A percentile compares a stretch with the other conserved stretches of the same genome.
Conservation (phyloP, 352 stramenopile species). For the Phytopythium ostracodes region DNA sequence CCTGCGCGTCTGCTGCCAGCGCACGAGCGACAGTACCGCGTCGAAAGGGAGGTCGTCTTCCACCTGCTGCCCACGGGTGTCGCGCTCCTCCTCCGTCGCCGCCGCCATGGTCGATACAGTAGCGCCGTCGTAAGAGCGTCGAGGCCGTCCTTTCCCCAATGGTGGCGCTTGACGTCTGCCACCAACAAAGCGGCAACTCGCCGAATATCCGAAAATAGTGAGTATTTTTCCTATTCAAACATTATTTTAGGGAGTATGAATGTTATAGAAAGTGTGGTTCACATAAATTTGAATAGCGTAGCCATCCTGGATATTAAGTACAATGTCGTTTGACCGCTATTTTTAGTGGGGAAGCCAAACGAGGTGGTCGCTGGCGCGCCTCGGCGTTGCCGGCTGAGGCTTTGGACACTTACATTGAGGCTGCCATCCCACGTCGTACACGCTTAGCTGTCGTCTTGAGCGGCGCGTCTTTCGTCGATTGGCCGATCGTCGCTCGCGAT, state of each 20-base stretch:
- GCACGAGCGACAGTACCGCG: conserved; percentile 54
- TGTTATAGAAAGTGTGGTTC: not conserved
- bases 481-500: not conserved
- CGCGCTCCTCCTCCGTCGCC: not conserved
- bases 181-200: not conserved
- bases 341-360: not conserved
- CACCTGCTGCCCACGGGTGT: not conserved
- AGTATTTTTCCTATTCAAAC: no score
- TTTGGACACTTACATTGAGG: no score
- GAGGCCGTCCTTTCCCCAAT: conserved; percentile 4
- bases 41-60: conserved; percentile 16
- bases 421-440: no score
- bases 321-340: no score
- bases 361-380: no score
- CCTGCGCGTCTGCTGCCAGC: conserved; percentile 55
- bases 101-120: not conserved
- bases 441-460: no score
- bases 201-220: no score
- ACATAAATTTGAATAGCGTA: not conserved
- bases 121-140: not conserved
- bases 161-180: not conserved
- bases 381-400: no score
- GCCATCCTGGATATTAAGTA: no score
- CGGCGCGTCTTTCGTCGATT: no score
- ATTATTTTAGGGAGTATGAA: no score